Percentiles rank a stretch among this genome's conserved stretches.
These are phyloP conservation scores for Phialophora expanda DNA, from an alignment of 2,329 filamentous ascomycete genomes.

Conservation along the genomic window DNA sequence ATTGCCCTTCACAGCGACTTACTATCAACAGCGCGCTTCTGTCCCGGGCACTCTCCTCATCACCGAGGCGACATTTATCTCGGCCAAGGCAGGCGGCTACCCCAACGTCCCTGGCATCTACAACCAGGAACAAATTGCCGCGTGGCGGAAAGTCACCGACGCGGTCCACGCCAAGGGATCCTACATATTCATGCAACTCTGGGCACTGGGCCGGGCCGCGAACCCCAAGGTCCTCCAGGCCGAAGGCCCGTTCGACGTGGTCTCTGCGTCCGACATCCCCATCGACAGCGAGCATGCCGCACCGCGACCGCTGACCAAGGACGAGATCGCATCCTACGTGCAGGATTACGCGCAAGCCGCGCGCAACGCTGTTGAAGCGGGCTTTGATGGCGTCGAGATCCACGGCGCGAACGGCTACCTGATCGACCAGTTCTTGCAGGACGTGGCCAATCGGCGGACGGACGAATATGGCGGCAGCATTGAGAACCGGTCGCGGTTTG, in stretches of 20 bases:
- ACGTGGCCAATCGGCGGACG: conserved; percentile 56
- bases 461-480: conserved; percentile 59
- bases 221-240: conserved; percentile 45
- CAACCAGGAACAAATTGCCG: conserved; percentile 50
- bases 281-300: conserved; percentile 16
- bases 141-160: conserved; percentile 58
- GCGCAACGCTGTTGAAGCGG: conserved; percentile 55
- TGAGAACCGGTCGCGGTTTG: conserved; percentile 61
- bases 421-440: conserved; percentile 59
- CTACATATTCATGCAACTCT: conserved; percentile 57
- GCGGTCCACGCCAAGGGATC: conserved; percentile 59
- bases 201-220: conserved; percentile 64
- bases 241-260: conserved; percentile 41
- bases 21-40: conserved; percentile 49
- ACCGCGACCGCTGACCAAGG: conserved; percentile 43
- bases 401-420: conserved; percentile 53
- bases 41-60: conserved; percentile 48
- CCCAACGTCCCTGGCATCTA: conserved; percentile 33
- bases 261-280: conserved; percentile 15
- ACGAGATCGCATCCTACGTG: conserved; percentile 53
- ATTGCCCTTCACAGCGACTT: conserved; percentile 48
- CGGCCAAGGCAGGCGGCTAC: conserved; percentile 25
- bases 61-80: conserved; percentile 40
- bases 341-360: conserved; percentile 53
- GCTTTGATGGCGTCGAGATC: conserved; percentile 22